Evolutionary conservation across 805 yeast genomes (phyloP), one percentile per base, ranked within the genome.

Genomic region (Tetrapisispora phaffii): DNA sequence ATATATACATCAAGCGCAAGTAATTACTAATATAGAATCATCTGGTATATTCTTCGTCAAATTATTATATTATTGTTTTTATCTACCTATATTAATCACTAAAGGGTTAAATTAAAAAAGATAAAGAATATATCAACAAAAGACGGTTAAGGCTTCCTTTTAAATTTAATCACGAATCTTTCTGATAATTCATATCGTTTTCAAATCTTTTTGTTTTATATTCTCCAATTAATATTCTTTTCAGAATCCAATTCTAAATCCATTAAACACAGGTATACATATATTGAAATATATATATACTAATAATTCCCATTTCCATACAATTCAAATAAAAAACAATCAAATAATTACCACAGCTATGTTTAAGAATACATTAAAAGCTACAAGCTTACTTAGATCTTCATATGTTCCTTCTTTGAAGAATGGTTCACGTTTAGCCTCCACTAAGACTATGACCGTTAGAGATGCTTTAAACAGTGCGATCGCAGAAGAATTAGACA

Each of bases 401-500:
- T 24, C 31, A 2, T 19, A 3, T 13, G 8, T 31, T 17, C 24
- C 41, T 17, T 17, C 17, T n/a, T 16, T 36, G n/a, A 36, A 21
- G n/a, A 13, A 28, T 38, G 41, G 41, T 38, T 16, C 24, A 37
- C 59, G 65, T 49, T 46, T 51, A 47, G 61, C 65, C 6, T 56
- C 76, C 19, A 62, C 79, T 22, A 81, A 77, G 51, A 68, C 79
- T 34, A 77, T 90, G 76, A 86, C 97, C 15, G 97, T 93, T 47
- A 84, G 99, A 75, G 99, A 93, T 59, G 99, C 98, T 39, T 72
- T 93, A 57, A 93, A 93, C 74, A 72, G 81, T 52, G 98, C 96
- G 26, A 75, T 93, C 69, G 95, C 95, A 47, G 99, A 93, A 73
- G 99, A 93, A 72, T 76, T 93, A 74, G 97, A 90, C 73, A 78